phyloP scores from a whole-genome alignment of 2,329 filamentous ascomycete species.

The Botrytis tulipae region DNA sequence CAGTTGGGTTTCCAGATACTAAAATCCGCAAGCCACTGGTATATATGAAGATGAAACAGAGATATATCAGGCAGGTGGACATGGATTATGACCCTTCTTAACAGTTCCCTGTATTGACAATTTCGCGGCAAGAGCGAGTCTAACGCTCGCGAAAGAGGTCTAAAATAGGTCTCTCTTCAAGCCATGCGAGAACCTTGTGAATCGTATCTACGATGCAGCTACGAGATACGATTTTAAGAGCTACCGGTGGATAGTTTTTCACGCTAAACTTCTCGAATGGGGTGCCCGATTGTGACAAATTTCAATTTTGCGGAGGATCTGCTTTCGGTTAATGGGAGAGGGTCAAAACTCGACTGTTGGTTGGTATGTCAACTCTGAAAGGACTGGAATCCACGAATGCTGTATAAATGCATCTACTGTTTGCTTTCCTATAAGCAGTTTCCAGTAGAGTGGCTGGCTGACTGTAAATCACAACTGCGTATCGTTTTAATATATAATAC shows the following conservation, averaged over 20 bases:
- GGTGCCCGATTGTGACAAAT: background rate
- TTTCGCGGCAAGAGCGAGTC: background rate
- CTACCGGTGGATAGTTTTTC: background rate
- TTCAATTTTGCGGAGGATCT: background rate
- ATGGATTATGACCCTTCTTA: background rate
- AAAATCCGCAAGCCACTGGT: background rate
- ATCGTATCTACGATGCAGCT: background rate
- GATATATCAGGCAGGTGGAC: background rate
- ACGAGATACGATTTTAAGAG: background rate
- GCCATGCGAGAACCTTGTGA: background rate
- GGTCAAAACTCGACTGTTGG: conserved; percentile 11
- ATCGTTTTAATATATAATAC: background rate
- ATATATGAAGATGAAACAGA: background rate
- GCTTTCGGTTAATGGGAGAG: background rate
- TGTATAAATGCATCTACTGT: background rate
- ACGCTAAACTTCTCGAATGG: background rate
- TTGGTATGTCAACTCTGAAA: background rate
- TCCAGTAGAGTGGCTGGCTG: too few species aligned
- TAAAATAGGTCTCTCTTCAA: background rate
- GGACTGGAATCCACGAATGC: background rate
- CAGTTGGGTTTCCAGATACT: background rate
- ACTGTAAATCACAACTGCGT: background rate
- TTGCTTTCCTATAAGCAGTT: too few species aligned
- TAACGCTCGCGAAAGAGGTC: background rate
- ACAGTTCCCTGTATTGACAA: background rate